Base-by-base conservation (phyloP, 768 basidiomycete genomes). In the Tulasnella sp. region DNA sequence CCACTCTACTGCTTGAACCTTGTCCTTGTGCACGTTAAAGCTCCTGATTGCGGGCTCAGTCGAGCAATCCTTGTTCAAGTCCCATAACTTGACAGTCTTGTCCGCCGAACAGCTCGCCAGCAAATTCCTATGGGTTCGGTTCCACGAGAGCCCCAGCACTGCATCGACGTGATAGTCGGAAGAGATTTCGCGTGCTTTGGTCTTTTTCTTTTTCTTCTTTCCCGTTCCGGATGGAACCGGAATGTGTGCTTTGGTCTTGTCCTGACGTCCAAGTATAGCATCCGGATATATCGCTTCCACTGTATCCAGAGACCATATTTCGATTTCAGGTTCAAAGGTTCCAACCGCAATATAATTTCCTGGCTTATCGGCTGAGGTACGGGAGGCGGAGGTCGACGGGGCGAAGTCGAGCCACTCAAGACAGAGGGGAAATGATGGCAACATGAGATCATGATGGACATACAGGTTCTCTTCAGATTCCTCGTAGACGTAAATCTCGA, bases 351-450 rank as follows among this genome's bases (percentile, higher is more conserved):
- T 81, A 65, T 86, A 96, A 63, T 83, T 93, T 5, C 90, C 90
- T 45, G 47, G 60, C 56, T 37, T 64, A 63, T 13, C 64, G 59
- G 19, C 62, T 47, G 47, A 64, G 8, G 37, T 43, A n/a, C n/a
- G n/a, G 53, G 58, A 65, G 56, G 53, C 68, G 57, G 29, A 67
- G 61, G 51, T 71, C 70, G 24, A 66, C 20, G 89, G 86, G n/a
- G 82, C 76, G 65, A 90, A 96, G 64, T 98, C 88, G 53, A 96
- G 81, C 95, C 95, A 99, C 72, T 99, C 95, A 53, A 99, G 84
- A 60, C 93, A 98, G 53, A 99, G 81, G 7, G 95, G 95, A 66
- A 96, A 91, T 57, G 88, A 89, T 57, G 93, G 91, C 27, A 99
- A 76, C 81, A 99, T 88, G 64, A 96, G 74, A 65, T 99, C 95